Conservation (phyloP, 371 early-diverging fungal species). For the Mycotypha africana region DNA sequence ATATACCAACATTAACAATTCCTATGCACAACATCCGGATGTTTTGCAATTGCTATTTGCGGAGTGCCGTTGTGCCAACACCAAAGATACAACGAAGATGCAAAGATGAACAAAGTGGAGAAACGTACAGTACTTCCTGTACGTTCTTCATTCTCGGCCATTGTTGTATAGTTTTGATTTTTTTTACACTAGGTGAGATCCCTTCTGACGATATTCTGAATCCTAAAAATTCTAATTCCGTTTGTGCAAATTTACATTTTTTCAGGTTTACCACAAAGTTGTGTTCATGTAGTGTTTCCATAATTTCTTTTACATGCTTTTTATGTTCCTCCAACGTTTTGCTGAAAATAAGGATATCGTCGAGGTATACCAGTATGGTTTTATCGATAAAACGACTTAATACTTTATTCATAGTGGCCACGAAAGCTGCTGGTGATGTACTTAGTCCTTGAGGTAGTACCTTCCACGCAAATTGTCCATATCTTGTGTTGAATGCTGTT, state of each 20-base stretch:
- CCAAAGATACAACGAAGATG: too few species aligned
- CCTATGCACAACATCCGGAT: too few species aligned
- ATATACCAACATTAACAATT: too few species aligned
- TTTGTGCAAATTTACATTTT: slow-evolving; percentile 46
- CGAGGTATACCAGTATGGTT: slow-evolving; percentile 42
- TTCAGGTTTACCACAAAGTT: slow-evolving; percentile 29
- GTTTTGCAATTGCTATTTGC: too few species aligned
- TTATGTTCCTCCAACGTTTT: slow-evolving; percentile 38
- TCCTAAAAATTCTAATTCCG: slow-evolving; percentile 38
- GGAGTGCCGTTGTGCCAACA: too few species aligned
- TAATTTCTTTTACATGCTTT: slow-evolving; percentile 26
- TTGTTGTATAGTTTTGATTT: slow-evolving; percentile 24
- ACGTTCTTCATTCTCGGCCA: slow-evolving; percentile 34
- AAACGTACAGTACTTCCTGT: slow-evolving; percentile 27
- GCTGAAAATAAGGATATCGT: slow-evolving; percentile 56
- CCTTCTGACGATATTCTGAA: slow-evolving; percentile 25
- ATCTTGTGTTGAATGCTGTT: slow-evolving; percentile 9
- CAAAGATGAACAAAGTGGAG: too few species aligned
- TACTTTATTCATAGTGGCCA: slow-evolving; percentile 3
- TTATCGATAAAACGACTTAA: slow-evolving; percentile 29
- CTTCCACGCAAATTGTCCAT: neutral
- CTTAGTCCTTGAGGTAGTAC: neutral
- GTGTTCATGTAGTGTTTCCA: slow-evolving; percentile 24
- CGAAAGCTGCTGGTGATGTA: neutral
- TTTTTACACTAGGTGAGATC: slow-evolving; percentile 16